Base-by-base conservation (phyloP, 306 rosid species). In the Acmispon strigosus region DNA sequence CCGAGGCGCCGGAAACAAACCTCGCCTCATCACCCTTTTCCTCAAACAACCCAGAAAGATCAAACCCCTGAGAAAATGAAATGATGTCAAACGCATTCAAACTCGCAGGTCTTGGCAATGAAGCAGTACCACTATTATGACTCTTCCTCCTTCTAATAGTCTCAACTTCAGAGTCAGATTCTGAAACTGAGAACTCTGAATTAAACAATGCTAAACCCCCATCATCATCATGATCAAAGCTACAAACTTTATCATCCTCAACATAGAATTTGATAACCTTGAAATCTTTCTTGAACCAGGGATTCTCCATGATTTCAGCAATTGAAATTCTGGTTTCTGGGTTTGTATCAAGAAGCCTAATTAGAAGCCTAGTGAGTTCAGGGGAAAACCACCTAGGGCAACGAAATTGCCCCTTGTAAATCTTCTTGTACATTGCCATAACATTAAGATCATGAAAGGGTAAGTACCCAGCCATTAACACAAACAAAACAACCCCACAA, bases 71-170 rank as follows among this genome's bases (percentile, higher is more conserved):
- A n/a, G 90, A 86, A 36, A 86, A 86, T 20, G 90, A 86, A 22
- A 86, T 86, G 5, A 86, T 81, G 11, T 86, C 90, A 74, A 86
- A 86, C 0, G 90, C 90, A 50, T 86, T 86, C 84, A 86, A 78
- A 66, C 87, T 86, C 0, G 87, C 90, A 1, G 90, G 90, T 16
- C 88, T 74, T 0, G 85, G 81, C 63, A 80, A 55, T 1, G 80
- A 64, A 57, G 8, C 53, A 10, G 0, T 27, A 0, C 8, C 45
- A 10, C 2, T 27, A 0, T 39, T 39, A 2, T 13, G 56, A 19
- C 1, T 39, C 39, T 17, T 63, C 73, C 55, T 65, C 62, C 69
- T 76, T 36, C 62, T 37, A 57, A 10, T 17, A 44, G 8, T 39
- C 34, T 74, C 76, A 15, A 54, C 27, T 74, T 84, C 85, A 2